Evolutionary conservation across 2,329 filamentous ascomycete genomes (phyloP), one percentile per base, ranked within the genome.

Genomic region (Arthrobotrys megalospora): DNA sequence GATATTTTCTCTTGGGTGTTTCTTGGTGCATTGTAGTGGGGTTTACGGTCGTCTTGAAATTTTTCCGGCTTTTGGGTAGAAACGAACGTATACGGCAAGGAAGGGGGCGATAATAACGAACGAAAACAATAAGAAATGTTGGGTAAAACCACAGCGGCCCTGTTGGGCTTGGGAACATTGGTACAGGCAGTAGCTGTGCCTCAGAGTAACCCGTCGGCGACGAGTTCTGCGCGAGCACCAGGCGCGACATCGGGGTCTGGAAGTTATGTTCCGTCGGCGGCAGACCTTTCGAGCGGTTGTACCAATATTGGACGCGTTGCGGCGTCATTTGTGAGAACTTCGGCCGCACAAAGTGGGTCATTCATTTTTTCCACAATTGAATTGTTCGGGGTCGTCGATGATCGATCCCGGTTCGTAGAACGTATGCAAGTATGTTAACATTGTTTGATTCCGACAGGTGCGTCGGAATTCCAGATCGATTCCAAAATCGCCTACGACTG

Each of bases 401-500:
- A 32, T 19, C 1, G 32, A 41, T 34, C 19, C 19, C 16, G 8
- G 36, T 28, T 55, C 6, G 7, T 43, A 14, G 4, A 19, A 6
- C 21, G 45, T 14, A 64, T 28, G 38, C 38, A 10, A 47, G 28
- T 24, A 60, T 53, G 52, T 58, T 75, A 63, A 75, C 70, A 16
- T 58, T 75, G 50, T 67, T 63, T 12, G 6, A 38, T 19, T 11
- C 7, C 8, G 19, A 48, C 16, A 77, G 73, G 6, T 38, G 73
- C 66, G 10, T 14, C 8, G 6, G 50, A n/a, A 11, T 77, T 77
- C 36, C 66, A 32, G 41, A 16, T 79, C 36, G 76, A 79, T 34
- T 6, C 63, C 10, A 79, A 79, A 53, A 73, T 79, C 47, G 76
- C 67, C n/a, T 72, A 68, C 34, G 76, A 79, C 55, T 79, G 76